A percentile compares a stretch with the other conserved stretches of the same genome.
Evolutionary conservation across 129 eudicot genomes (phyloP).

Genomic region (Lactuca sativa): DNA sequence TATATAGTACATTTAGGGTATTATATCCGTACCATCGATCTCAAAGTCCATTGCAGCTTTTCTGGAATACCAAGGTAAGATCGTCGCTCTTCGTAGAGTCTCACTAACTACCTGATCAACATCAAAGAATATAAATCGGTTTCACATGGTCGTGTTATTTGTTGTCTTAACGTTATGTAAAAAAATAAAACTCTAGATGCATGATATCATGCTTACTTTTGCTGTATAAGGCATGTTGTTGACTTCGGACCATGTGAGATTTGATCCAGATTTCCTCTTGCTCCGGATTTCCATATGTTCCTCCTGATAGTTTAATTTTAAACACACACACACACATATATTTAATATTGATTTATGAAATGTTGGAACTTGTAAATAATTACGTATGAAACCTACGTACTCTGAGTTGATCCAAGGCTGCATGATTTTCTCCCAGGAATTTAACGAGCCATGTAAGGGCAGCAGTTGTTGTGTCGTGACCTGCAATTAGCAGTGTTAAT

Average conservation of each 20-base stretch:
- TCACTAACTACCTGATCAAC: slow-evolving; percentile 59
- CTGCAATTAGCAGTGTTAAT: slow-evolving; percentile 68
- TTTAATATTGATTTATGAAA: neutral
- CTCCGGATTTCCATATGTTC: slow-evolving; percentile 60
- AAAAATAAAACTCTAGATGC: neutral
- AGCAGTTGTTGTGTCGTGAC: slow-evolving; percentile 87
- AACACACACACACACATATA: neutral
- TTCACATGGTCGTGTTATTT: neutral
- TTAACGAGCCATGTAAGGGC: slow-evolving; percentile 80
- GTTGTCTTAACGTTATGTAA: neutral
- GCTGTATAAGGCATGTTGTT: slow-evolving; percentile 76
- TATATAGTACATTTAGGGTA: neutral
- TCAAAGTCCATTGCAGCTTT: slow-evolving; percentile 85
- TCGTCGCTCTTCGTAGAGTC: slow-evolving; percentile 72
- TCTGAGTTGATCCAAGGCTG: slow-evolving; percentile 54
- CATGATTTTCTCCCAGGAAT: slow-evolving; percentile 65
- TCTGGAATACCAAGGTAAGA: slow-evolving; percentile 86
- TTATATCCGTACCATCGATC: slow-evolving; percentile 49
- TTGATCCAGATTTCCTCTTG: slow-evolving; percentile 45
- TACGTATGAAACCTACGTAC: slow-evolving; percentile 30
- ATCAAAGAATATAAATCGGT: neutral
- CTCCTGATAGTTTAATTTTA: slow-evolving; percentile 38
- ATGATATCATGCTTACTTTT: slow-evolving; percentile 39
- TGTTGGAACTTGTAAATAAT: neutral
- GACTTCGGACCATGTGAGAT: slow-evolving; percentile 80